Percentiles rank a stretch among this genome's conserved stretches.
phyloP scores from a whole-genome alignment of 2,329 filamentous ascomycete genomes.

The Lizonia empirigonia region DNA sequence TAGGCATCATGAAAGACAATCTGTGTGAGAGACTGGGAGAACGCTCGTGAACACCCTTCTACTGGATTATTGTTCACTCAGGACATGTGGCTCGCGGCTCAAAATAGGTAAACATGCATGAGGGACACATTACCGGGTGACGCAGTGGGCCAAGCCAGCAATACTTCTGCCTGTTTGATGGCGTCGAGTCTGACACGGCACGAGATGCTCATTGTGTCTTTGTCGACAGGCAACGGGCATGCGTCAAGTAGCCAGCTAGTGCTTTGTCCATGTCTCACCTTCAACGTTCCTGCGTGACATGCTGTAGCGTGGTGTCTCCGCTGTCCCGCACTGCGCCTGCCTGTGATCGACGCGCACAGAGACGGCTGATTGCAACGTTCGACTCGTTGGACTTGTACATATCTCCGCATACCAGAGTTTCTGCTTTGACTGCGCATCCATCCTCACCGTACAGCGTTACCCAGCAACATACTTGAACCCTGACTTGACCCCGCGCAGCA shows the following conservation, averaged over 20 bases:
- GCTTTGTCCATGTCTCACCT: slow-evolving; percentile 12
- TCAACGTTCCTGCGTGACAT: slow-evolving; percentile 28
- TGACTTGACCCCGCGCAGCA: slow-evolving; percentile 23
- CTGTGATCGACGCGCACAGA: slow-evolving; percentile 15
- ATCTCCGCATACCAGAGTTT: background rate
- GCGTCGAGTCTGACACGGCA: slow-evolving; percentile 7
- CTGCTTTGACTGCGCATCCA: background rate
- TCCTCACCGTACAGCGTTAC: slow-evolving; percentile 12
- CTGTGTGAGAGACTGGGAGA: background rate
- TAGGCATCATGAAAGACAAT: background rate
- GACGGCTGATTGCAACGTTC: slow-evolving; percentile 3
- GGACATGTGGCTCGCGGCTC: slow-evolving; percentile 11
- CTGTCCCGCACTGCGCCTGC: slow-evolving; percentile 15
- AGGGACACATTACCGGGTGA: slow-evolving; percentile 12
- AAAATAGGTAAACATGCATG: slow-evolving; percentile 9
- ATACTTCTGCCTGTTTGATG: slow-evolving; percentile 23
- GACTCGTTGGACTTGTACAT: background rate
- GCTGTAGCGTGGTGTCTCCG: slow-evolving; percentile 15
- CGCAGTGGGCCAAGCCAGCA: slow-evolving; percentile 3
- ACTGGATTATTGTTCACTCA: too few relatives aligned
- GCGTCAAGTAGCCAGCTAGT: background rate
- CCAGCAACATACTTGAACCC: slow-evolving; percentile 11
- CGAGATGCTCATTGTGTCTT: slow-evolving; percentile 13
- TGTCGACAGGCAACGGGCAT: slow-evolving; percentile 11
- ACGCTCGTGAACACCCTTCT: background rate